Conservation (phyloP, 805 yeast genomes). For the Candida maesae region DNA sequence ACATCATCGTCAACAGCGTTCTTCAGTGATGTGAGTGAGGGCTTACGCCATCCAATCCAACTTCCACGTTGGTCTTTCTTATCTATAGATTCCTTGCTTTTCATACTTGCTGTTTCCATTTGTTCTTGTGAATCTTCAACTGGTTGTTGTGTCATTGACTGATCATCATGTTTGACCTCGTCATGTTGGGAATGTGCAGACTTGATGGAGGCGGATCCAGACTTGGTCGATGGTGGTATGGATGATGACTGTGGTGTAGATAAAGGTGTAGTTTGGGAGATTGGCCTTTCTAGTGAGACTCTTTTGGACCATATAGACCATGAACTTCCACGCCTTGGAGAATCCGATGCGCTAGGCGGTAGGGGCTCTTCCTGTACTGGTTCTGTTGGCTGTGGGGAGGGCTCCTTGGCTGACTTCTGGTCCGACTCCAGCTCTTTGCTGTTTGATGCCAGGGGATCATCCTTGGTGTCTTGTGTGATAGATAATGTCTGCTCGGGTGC, state of each 20-base stretch:
- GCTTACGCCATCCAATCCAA: slow-evolving; percentile 26
- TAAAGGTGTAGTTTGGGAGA: not conserved
- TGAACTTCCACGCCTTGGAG: slow-evolving; percentile 11
- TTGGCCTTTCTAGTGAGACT: slow-evolving; percentile 3
- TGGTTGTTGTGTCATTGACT: not conserved
- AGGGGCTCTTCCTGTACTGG: not conserved
- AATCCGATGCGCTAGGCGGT: not conserved
- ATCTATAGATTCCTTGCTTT: slow-evolving; percentile 9
- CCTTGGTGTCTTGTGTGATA: not conserved
- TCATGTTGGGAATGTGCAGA: not conserved
- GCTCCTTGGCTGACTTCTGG: not conserved
- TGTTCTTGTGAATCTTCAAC: not conserved
- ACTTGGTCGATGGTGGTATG: slow-evolving; percentile 5
- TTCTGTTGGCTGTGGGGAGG: not conserved
- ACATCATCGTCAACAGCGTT: slow-evolving; percentile 17
- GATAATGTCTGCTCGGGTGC: not conserved
- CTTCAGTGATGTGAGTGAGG: slow-evolving; percentile 22
- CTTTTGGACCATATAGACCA: slow-evolving; percentile 15
- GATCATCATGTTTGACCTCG: not conserved
- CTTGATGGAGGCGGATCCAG: not conserved
- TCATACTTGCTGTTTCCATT: slow-evolving; percentile 5
- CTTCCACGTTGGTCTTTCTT: slow-evolving; percentile 7
- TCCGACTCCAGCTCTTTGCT: not conserved
- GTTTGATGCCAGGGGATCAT: not conserved
- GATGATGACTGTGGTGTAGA: not conserved